These are phyloP conservation scores for Fusarium odoratissimum DNA, from an alignment of 2,329 filamentous ascomycete species.

Conservation along the genomic window DNA sequence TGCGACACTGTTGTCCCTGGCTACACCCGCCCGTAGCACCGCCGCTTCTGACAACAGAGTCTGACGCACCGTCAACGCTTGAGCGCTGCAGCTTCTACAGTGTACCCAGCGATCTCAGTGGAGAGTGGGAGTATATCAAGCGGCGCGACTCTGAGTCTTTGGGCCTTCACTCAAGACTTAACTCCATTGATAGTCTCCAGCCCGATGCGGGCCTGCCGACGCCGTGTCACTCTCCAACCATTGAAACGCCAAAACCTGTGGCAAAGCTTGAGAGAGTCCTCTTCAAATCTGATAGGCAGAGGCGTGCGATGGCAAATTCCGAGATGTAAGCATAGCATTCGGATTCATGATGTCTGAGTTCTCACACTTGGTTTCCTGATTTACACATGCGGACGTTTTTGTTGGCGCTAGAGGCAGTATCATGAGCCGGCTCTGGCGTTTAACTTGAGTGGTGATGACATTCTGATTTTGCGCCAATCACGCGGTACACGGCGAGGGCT, in stretches of 20 bases:
- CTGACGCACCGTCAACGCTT: not conserved
- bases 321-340: not conserved
- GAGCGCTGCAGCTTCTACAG: slow-evolving; percentile 14
- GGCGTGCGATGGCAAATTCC: not conserved
- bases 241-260: not conserved
- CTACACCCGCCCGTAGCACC: not conserved
- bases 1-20: slow-evolving; percentile 21
- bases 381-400: not conserved
- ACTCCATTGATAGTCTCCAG: not conserved
- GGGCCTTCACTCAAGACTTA: not conserved
- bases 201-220: not conserved
- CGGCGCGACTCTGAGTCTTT: slow-evolving; percentile 3
- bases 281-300: slow-evolving; percentile 2
- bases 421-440: slow-evolving; percentile 19
- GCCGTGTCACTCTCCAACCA: not conserved
- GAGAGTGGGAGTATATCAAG: slow-evolving; percentile 36
- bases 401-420: slow-evolving; percentile 7
- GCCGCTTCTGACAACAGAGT: slow-evolving; percentile 14
- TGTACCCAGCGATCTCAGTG: slow-evolving; percentile 22
- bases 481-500: not conserved
- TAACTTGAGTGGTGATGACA: slow-evolving; percentile 6
- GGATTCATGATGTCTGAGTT: not conserved
- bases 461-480: not conserved
- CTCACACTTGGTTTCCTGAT: not conserved
- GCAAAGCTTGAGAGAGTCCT: not conserved